These are phyloP conservation scores for Colletotrichum coccodes DNA, from an alignment of 2,329 filamentous ascomycete species.

Conservation along the genomic window DNA sequence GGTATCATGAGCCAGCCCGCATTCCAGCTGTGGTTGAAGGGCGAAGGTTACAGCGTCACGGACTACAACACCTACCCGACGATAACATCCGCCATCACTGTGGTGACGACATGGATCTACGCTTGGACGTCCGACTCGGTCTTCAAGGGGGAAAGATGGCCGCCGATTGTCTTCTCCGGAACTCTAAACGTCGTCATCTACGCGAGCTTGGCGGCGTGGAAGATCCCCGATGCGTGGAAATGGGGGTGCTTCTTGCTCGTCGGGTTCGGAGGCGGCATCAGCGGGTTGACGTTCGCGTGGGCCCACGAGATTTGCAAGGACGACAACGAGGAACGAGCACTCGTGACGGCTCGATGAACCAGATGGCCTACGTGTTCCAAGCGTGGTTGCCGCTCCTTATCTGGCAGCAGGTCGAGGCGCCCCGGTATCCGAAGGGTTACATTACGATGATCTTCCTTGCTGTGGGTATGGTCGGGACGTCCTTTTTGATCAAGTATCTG, in stretches of 20 bases:
- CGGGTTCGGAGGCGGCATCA: constrained; percentile 60
- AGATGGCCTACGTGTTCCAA: constrained; percentile 76
- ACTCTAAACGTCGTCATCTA: constrained; percentile 52
- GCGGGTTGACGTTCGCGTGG: constrained; percentile 58
- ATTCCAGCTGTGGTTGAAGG: constrained; percentile 62
- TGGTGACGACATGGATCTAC: constrained; percentile 69
- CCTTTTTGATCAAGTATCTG: constrained; percentile 57
- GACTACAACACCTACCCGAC: constrained; percentile 67
- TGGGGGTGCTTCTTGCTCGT: constrained; percentile 69
- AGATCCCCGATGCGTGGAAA: constrained; percentile 63
- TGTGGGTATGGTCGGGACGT: constrained; percentile 58
- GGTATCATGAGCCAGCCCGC: constrained; percentile 60
- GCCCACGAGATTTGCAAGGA: constrained; percentile 60
- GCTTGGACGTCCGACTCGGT: constrained; percentile 74
- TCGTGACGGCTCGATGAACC: constrained; percentile 76
- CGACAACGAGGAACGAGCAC: constrained; percentile 71
- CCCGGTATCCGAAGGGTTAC: constrained; percentile 69
- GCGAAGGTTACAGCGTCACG: constrained; percentile 51
- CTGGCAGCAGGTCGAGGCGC: constrained; percentile 73
- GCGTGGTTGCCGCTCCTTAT: constrained; percentile 75
- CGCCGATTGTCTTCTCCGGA: constrained; percentile 68
- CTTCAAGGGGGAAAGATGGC: constrained; percentile 70
- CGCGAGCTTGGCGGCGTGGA: constrained; percentile 53
- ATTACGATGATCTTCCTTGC: constrained; percentile 63
- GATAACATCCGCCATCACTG: constrained; percentile 62